A percentile compares a stretch with the other conserved stretches of the same genome.
phyloP scores from a whole-genome alignment of 306 rosid genomes.

The Styphnolobium japonicum region DNA sequence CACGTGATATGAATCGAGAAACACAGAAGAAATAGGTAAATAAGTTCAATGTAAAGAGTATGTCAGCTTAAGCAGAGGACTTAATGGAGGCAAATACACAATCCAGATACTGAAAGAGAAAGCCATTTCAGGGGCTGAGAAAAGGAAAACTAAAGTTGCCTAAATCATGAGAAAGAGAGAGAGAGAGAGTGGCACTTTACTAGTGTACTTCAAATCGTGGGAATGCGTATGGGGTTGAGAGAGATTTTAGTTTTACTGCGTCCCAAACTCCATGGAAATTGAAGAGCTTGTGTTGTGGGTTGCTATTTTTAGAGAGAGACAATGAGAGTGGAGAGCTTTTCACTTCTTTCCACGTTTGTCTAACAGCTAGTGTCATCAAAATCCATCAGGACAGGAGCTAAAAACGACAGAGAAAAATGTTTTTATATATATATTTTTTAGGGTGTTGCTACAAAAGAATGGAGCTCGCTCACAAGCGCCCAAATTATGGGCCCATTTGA shows the following conservation, averaged over 20 bases:
- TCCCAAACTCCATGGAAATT: constrained; percentile 64
- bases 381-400: not conserved
- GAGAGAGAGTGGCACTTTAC: constrained; percentile 13
- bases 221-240: constrained; percentile 26
- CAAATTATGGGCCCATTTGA: too few species aligned
- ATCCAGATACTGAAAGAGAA: constrained; percentile 27
- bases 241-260: constrained; percentile 3
- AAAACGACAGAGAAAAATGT: too few species aligned
- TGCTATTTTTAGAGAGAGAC: constrained; percentile 57
- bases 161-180: constrained; percentile 12
- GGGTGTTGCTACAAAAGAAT: too few species aligned
- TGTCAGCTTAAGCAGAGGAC: constrained; percentile 11
- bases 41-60: constrained; percentile 26
- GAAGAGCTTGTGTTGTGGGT: constrained; percentile 33
- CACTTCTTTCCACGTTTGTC: constrained; percentile 13
- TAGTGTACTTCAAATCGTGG: constrained; percentile 35
- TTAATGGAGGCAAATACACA: constrained; percentile 12
- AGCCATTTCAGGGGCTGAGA: constrained; percentile 25
- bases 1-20: constrained; percentile 29
- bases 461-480: too few species aligned
- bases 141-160: constrained; percentile 24
- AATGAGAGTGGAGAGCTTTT: constrained; percentile 31
- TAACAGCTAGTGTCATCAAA: too few species aligned
- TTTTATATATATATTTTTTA: too few species aligned
- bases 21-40: constrained; percentile 12